Evolutionary conservation across 2,329 filamentous ascomycete species (phyloP).

Genomic region (Colletotrichum sansevieriae): DNA sequence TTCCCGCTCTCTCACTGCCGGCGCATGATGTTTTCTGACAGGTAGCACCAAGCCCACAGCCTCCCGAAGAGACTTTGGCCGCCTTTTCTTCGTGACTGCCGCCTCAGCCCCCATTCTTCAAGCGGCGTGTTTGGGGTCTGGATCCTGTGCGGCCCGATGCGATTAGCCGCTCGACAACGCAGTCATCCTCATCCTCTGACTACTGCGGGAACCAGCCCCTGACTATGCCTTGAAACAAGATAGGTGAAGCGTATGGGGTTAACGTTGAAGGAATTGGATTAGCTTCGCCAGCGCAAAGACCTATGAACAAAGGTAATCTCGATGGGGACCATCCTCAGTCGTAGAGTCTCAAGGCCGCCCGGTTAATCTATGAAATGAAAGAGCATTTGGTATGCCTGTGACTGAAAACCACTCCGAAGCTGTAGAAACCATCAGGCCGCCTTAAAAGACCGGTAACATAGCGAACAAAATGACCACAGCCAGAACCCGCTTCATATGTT

Average conservation of each 20-base stretch:
- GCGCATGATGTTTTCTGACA: conserved; percentile 23
- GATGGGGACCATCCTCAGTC: neutral
- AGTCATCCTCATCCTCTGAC: neutral
- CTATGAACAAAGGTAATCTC: conserved; percentile 11
- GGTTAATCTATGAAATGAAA: conserved; percentile 16
- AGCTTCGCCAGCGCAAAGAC: neutral
- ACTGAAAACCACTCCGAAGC: conserved; percentile 24
- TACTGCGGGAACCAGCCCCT: too few relatives aligned
- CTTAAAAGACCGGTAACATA: neutral
- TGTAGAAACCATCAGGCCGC: neutral
- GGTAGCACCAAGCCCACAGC: conserved; percentile 20
- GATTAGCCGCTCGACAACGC: conserved; percentile 12
- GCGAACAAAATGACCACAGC: conserved; percentile 11
- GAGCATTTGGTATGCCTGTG: neutral
- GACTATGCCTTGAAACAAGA: neutral
- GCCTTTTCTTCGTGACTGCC: neutral
- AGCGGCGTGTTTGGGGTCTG: conserved; percentile 18
- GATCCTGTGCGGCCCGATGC: conserved; percentile 18
- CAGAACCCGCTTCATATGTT: neutral
- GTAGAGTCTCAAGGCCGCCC: conserved; percentile 6
- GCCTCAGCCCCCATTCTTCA: conserved; percentile 34
- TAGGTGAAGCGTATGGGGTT: neutral
- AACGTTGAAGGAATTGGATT: conserved; percentile 33
- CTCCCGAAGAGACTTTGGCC: conserved; percentile 3
- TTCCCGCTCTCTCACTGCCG: conserved; percentile 32